Base-by-base conservation (phyloP, 805 yeast genomes). In the Starmerella khaoyaiensis region DNA sequence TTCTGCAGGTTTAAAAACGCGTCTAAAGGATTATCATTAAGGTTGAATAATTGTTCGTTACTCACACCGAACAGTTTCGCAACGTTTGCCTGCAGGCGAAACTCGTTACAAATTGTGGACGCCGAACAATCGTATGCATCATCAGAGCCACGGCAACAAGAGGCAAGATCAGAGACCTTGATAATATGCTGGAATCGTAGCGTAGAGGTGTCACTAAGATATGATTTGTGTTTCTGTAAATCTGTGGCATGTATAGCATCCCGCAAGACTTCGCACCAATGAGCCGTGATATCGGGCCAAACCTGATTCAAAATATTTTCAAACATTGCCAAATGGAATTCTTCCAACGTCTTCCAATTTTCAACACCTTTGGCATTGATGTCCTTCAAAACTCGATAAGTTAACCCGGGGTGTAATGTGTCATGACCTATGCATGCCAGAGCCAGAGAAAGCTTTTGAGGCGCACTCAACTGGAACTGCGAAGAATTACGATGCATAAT, bases 351-450 rank as follows among this genome's bases (percentile, higher is more conserved):
- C 33, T 73, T 64, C 59, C 72, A 86, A 12, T 71, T 50, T 37
- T 59, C 55, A 2, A 87, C 71, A 18, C 83, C 65, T 9, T 83
- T 82, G 0, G 90, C 68, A 7, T 66, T 55, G 48, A 72, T 55
- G 41, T 69, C 63, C 18, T 64, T 61, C 55, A 87, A 61, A 46
- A 83, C 74, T 25, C 72, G 71, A 56, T 83, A 82, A 11, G 93
- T 83, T n/a, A 84, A 73, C 2, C 97, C 98, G 0, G 97, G 97
- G 58, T 90, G 98, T 17, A 95, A 94, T 22, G 81, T 74, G 57
- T 90, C 98, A 60, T 90, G 98, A 36, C 97, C 97, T 29, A 86
- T 60, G 1, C 94, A 90, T 0, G 94, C 80, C 10, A 86, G 62
- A 23, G 81, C 66, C 20, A 83, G 59, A 1, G 79, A 71, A 32